Base-by-base conservation (phyloP, 768 basidiomycete genomes). In the Boletus sensibilis region DNA sequence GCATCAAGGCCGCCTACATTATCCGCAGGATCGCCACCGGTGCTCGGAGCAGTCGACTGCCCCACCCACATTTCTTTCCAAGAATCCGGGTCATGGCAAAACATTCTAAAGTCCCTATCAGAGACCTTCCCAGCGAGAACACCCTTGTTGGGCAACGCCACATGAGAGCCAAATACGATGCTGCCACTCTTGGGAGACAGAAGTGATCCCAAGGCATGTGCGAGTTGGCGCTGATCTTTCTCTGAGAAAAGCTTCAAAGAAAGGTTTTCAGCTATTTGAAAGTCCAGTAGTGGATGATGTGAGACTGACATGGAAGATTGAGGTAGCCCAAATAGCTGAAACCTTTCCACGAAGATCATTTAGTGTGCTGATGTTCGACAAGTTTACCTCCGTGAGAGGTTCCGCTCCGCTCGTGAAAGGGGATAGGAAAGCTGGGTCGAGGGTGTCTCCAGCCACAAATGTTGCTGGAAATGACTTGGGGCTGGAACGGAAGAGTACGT, bases 361-460 rank as follows among this genome's bases (percentile, higher is more conserved):
- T 35, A 85, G 69, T 0, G 79, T 77, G 1, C 53, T 72, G 31
- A 82, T 54, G 2, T 67, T 58, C 5, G 58, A 29, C 41, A 81
- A 41, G 47, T 60, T 60, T 0, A 73, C 73, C 8, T 40, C 23
- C 1, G 49, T 50, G 8, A 43, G 23, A 29, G 64, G 61, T 42
- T 69, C 65, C 42, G 66, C 63, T 50, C 20, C 38, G 7, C 25
- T 14, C 7, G 67, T 55, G 1, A 62, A 62, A 7, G 75, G 73
- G 8, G 64, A 62, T 21, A 86, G 74, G 49, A 80, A 72, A 3
- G 59, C 55, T 8, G 77, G 68, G 56, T 85, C 76, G 45, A 88
- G 79, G 0, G 69, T 74, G 56, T 88, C 78, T 1, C 86, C 87
- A 13, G 75, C 68, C 16, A 88, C 51, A 64, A 88, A 88, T 0